Base-by-base conservation (phyloP, 106 monocot species). In the Allium cepa region DNA sequence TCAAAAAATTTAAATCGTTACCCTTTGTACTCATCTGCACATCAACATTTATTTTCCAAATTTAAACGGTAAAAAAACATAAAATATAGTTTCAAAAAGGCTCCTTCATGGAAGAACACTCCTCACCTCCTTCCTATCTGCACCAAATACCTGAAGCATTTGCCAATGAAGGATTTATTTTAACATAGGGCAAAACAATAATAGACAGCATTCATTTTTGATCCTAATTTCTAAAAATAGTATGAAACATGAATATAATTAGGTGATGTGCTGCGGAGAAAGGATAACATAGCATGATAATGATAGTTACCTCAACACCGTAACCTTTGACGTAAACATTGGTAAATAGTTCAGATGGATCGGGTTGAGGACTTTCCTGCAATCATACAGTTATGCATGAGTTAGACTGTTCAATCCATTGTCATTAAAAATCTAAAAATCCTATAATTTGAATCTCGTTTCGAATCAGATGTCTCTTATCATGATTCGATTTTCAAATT, bases 81-180 rank as follows among this genome's bases (percentile, higher is more conserved):
- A 55, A 55, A 55, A 55, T 2, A 36, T 36, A 3, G 3, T 36
- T 36, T 4, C 36, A 36, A 36, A 16, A 50, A 55, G 55, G 28
- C 58, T 59, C 14, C 62, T 75, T 90, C 78, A 94, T 4, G 90
- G 94, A 64, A 94, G 87, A 52, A 73, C 68, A 72, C 82, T 68
- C 57, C 55, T 87, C 71, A 94, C 18, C 72, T 84, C 88, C 67
- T 97, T 97, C 83, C 97, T 92, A 57, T 97, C 97, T 59, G 89
- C 74, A 26, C 92, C 97, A 71, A 82, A 92, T 22, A 77, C 71
- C 97, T 97, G 92, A 56, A 81, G 46, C 7, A 77, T 15, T 22
- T 28, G 51, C 9, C 28, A 45, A 15, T 9, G 12, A 11, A 53
- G 50, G 16, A 11, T 22, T 50, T 50, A 66, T 47, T 5, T 56